Conservation (phyloP, 495 filamentous ascomycete genomes). For the Neurospora sublineolata region DNA sequence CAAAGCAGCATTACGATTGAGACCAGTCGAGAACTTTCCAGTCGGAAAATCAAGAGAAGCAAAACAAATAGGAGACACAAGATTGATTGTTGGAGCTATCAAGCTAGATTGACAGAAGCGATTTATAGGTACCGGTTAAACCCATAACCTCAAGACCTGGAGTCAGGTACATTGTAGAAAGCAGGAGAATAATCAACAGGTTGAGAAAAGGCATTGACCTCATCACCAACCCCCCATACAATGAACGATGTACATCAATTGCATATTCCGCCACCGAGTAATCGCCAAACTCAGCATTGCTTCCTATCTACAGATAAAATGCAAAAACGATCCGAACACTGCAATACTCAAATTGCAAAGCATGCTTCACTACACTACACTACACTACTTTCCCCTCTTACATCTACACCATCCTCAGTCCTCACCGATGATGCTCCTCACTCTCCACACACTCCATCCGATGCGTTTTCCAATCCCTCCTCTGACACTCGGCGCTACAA, state of each 20-base stretch:
- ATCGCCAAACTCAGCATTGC: no score
- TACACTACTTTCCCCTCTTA: not conserved
- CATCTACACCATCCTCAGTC: no score
- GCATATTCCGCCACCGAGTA: no score
- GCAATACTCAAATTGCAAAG: no score
- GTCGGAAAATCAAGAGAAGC: not conserved
- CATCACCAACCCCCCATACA: constrained; percentile 13
- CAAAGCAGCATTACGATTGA: rapidly evolving
- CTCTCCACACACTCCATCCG: constrained; percentile 19
- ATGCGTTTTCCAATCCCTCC: constrained; percentile 29
- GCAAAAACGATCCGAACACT: no score
- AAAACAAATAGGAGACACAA: not conserved
- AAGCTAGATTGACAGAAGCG: not conserved
- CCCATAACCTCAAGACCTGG: no score
- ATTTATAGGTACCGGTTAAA: no score
- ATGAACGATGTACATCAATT: constrained; percentile 5
- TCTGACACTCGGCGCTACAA: constrained; percentile 27
- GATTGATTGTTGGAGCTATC: not conserved
- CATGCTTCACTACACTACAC: no score
- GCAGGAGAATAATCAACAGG: no score
- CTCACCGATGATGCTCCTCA: not conserved
- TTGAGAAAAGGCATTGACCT: not conserved
- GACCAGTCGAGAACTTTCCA: not conserved
- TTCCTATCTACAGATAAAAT: no score
- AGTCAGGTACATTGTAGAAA: no score